Evolutionary conservation across 1,139 yeast species (phyloP), one percentile per base, ranked within the genome.

Genomic region (Candida sojae): DNA sequence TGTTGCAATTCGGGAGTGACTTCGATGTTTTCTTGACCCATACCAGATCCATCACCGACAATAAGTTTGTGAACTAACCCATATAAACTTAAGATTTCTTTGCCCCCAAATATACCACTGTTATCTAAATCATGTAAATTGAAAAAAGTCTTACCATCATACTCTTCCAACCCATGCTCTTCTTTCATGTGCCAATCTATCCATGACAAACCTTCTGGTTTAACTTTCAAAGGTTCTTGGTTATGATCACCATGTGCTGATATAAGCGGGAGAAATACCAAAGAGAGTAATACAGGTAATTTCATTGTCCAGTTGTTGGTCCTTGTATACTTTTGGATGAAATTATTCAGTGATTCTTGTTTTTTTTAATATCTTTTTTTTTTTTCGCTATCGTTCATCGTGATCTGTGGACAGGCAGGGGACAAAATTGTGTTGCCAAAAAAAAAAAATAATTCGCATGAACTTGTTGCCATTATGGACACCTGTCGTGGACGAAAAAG

Each of bases 11-110:
- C 80, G 36, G 77, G 75, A 12, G 86, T 78, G 10, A 51, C 45
- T 35, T 39, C 39, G 46, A 89, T 78, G 17, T 63, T 66, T 51
- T 73, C 75, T 12, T 61, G 62, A 2, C 97, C 97, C 85, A 87
- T 82, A 6, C 97, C 97, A 47, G 89, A 86, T 42, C 97, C 97
- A 57, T 83, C 88, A 7, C 97, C 97, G 9, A 90, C 87, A 23
- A 86, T 82, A 50, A 78, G 80, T 13, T 83, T 85, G 57, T 93
- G 78, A 43, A 78, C 72, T 48, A 92, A 67, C 1, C 99, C 99
- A 63, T 92, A 93, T 53, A 91, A 72, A 56, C 86, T 80, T 51
- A 92, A 66, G 40, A 93, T 87, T 63, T 93, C 98, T 13, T 68
- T 65, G 6, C 71, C 67, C 55, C 83, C 84, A 70, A 88, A 72